Conservation (phyloP, 306 rosid species). For the Luffa acutangula region DNA sequence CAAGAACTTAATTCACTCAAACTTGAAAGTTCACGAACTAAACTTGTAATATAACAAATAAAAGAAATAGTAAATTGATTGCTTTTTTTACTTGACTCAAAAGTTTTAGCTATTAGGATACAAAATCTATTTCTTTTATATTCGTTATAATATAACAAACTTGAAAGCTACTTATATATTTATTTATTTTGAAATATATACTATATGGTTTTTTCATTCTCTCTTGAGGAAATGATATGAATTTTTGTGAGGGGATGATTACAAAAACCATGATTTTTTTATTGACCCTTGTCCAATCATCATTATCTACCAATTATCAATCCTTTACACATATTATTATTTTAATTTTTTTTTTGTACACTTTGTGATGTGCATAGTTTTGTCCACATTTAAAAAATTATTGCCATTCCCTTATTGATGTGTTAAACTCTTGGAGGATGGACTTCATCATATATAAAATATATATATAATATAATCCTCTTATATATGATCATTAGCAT, state of each 20-base stretch:
- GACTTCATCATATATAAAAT: not conserved
- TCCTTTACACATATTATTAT: not conserved
- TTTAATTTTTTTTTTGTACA: not conserved
- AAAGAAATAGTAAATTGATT: too few relatives aligned
- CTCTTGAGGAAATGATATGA: not conserved
- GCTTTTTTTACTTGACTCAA: too few relatives aligned
- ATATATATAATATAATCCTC: not conserved
- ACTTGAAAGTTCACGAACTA: too few relatives aligned
- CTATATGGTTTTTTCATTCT: not conserved
- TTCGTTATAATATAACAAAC: too few relatives aligned
- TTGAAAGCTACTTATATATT: not conserved
- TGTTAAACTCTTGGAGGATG: not conserved
- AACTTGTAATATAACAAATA: too few relatives aligned
- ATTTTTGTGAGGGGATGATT: not conserved
- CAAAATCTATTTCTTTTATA: too few relatives aligned
- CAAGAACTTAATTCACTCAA: too few relatives aligned
- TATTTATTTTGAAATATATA: not conserved
- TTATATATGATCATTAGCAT: conserved; percentile 1
- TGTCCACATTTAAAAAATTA: conserved; percentile 3
- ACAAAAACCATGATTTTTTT: not conserved
- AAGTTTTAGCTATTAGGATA: too few relatives aligned
- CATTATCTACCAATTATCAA: not conserved
- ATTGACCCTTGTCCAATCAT: not conserved
- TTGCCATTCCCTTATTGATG: not conserved
- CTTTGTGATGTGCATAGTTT: not conserved